Conservation (phyloP, 441 rosid species). For the Omphalea diandra region DNA sequence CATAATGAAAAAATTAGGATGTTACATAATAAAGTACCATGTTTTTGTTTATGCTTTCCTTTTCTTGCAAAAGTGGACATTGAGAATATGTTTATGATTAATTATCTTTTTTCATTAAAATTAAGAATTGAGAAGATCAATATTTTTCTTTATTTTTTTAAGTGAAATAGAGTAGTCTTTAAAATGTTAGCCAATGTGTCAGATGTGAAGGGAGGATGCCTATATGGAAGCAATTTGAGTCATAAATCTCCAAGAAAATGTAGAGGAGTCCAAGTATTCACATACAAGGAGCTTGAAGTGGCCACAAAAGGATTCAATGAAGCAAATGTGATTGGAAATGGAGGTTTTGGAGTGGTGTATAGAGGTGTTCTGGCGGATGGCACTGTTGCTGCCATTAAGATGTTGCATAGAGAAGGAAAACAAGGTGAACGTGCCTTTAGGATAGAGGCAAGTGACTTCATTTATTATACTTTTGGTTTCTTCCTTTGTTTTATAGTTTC, state of each 20-base stretch:
- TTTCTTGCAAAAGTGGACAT: too few species aligned
- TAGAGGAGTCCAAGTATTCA: constrained; percentile 72
- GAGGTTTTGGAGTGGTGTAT: constrained; percentile 62
- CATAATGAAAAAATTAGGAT: too few species aligned
- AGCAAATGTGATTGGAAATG: constrained; percentile 59
- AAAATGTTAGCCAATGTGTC: constrained; percentile 19
- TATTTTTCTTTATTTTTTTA: too few species aligned
- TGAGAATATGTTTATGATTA: too few species aligned
- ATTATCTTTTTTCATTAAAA: background rate
- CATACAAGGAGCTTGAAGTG: constrained; percentile 75
- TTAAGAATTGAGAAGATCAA: background rate
- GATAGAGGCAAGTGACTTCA: constrained; percentile 63
- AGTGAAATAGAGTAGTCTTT: too few species aligned
- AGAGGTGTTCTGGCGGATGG: constrained; percentile 75
- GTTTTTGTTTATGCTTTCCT: too few species aligned
- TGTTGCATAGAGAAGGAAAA: constrained; percentile 56
- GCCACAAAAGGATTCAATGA: constrained; percentile 63
- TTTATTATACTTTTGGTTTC: constrained; percentile 31
- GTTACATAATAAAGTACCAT: too few species aligned
- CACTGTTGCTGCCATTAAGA: constrained; percentile 74
- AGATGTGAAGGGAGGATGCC: constrained; percentile 71
- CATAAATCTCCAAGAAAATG: constrained; percentile 23
- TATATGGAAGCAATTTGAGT: constrained; percentile 43
- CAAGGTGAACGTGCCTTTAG: constrained; percentile 83
- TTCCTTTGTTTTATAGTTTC: background rate